phyloP scores from a whole-genome alignment of 1,284 basidiomycete genomes.

The Ceratobasidium sp. region DNA sequence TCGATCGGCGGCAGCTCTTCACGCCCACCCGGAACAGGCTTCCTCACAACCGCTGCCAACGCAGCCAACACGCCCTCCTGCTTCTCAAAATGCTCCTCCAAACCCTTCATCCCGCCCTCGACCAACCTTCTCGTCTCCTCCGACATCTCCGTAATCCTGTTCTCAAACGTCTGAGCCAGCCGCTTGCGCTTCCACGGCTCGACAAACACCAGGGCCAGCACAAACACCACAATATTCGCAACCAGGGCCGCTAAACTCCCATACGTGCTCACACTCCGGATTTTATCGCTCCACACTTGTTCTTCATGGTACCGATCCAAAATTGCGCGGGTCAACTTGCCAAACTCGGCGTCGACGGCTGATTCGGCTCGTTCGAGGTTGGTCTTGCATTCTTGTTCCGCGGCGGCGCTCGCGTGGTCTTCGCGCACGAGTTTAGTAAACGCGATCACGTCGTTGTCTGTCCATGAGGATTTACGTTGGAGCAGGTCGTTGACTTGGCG shows the following conservation, averaged over 20 bases:
- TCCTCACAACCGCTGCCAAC: conserved; percentile 22
- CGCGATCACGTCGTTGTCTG: conserved; percentile 53
- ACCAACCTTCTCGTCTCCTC: conserved; percentile 59
- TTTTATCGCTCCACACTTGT: conserved; percentile 97
- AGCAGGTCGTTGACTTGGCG: conserved; percentile 88
- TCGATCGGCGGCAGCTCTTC: neutral
- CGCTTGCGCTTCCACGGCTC: conserved; percentile 91
- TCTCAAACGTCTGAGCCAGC: conserved; percentile 85
- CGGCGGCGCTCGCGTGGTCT: conserved; percentile 82
- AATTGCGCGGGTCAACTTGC: conserved; percentile 81
- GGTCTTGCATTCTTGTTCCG: conserved; percentile 70
- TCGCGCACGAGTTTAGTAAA: conserved; percentile 62
- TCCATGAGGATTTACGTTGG: conserved; percentile 84
- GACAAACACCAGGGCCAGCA: conserved; percentile 83
- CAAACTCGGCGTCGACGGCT: conserved; percentile 82
- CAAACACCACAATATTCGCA: conserved; percentile 85
- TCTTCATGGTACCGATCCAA: conserved; percentile 91
- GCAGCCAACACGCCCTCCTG: conserved; percentile 55
- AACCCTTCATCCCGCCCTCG: conserved; percentile 56
- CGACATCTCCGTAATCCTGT: conserved; percentile 77
- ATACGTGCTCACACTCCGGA: conserved; percentile 88
- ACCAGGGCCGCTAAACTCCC: conserved; percentile 81
- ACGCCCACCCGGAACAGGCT: conserved; percentile 26
- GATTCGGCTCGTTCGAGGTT: conserved; percentile 71
- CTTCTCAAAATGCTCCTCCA: conserved; percentile 59